Base-by-base conservation (phyloP, 257 asterid genomes). In the Nicotiana benthamiana region DNA sequence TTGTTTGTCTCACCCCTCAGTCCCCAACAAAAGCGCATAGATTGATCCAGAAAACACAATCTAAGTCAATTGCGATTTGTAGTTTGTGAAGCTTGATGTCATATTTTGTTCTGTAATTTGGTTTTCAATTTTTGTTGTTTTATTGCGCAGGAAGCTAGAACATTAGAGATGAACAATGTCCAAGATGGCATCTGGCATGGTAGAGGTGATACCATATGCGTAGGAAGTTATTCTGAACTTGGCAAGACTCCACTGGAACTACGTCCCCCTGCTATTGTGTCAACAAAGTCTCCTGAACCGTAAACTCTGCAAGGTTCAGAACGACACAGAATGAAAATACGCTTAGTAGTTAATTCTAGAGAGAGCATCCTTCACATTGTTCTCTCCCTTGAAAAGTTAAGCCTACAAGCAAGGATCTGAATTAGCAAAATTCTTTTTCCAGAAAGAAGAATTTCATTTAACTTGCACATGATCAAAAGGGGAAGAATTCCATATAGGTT, bases 161-260 rank as follows among this genome's bases (percentile, higher is more conserved):
- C 99, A 57, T 84, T 95, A 90, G 98, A 93, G 90, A 91, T 93
- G 97, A 95, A 95, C 90, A 95, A 95, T 82, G 98, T 95, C 78
- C 91, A 93, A 74, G 97, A 93, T 81, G 98, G 98, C 34, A 90
- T 86, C 28, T 95, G 99, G 99, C 97, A 95, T 32, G 98, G 99
- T 46, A 90, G 99, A 89, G 98, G 99, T 76, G 99, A 95, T 61
- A 91, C 98, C 15, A 87, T 95, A 83, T 93, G 96, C 40, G 78
- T 95, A 48, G 98, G 96, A 82, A 88, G 91, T 89, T 87, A 83
- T 77, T 83, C 94, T 2, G 91, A 86, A 26, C 87, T 80, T 43
- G 65, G 67, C 51, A 87, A 83, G 83, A 75, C 89, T 17, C 76
- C 75, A 52, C 67, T 83, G 59, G 91, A 86, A 83, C 84, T 80